Base-by-base conservation (phyloP, 768 basidiomycete genomes). In the Trametes gibbosa region DNA sequence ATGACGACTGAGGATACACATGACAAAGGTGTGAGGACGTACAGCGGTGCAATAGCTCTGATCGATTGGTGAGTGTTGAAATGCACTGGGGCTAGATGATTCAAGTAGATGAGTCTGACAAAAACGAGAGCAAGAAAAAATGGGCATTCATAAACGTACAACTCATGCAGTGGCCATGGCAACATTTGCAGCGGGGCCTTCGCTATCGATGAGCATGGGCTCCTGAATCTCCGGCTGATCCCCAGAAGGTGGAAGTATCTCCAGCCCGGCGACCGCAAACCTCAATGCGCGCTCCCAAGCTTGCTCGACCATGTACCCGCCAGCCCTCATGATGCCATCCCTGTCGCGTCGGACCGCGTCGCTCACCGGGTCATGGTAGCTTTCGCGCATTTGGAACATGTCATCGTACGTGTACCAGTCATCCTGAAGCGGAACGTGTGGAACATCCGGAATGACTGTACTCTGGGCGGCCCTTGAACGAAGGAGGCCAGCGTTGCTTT, bases 271-370 rank as follows among this genome's bases (percentile, higher is more conserved):
- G 23, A 94, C 86, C 5, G 90, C 87, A 63, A 72, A 83, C 57
- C 87, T 76, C 56, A 95, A 69, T 13, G 90, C 91, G 54, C 92
- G 79, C 65, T 89, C 87, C 92, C 92, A 95, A 43, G 88, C 90
- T 69, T 95, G 89, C 61, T 90, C 85, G 4, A 91, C 77, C 62
- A 75, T 78, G 69, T 92, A 95, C 9, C 93, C 93, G 9, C 92
- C 93, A 21, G 84, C 92, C 42, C 86, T 78, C 87, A 89, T 89
- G 64, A 87, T 84, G 14, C 87, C 89, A 61, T 89, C 89, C 56
- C 83, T 74, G 68, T 92, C 90, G 65, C 82, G 81, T 65, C 88
- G 76, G 19, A 92, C 87, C 14, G 87, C 86, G 56, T 90, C 89
- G 63, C 89, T 91, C 65, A 81, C 76, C 41, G 86, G 80, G 65